These are phyloP conservation scores for Verticillium isaacii DNA, from an alignment of 2,329 filamentous ascomycete genomes.

Conservation along the genomic window DNA sequence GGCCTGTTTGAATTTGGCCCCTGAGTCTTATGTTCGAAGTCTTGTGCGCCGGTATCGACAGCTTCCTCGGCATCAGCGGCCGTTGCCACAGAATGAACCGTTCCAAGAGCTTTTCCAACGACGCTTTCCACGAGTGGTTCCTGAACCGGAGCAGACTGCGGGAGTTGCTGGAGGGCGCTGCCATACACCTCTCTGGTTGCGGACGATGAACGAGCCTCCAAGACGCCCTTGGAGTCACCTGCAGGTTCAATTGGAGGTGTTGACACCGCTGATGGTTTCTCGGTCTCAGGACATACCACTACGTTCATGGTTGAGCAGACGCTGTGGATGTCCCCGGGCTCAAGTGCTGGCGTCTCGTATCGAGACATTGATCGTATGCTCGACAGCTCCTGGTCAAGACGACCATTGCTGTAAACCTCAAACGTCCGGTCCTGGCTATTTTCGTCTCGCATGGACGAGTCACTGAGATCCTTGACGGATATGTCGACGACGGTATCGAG, in stretches of 20 bases:
- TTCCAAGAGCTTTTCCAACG: neutral
- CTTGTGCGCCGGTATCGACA: neutral
- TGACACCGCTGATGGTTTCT: neutral
- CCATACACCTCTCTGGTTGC: neutral
- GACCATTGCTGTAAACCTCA: neutral
- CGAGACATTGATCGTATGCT: neutral
- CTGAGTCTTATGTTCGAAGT: neutral
- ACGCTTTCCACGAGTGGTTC: neutral
- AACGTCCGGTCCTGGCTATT: neutral
- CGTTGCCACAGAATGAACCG: neutral
- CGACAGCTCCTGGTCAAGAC: neutral
- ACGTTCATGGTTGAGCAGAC: neutral
- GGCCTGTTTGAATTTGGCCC: neutral
- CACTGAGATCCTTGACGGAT: constrained; percentile 11
- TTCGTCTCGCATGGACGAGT: constrained; percentile 6
- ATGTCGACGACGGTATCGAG: constrained; percentile 11
- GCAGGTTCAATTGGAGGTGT: neutral
- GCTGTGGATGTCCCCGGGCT: neutral
- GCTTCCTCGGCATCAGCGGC: neutral
- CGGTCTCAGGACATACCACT: neutral
- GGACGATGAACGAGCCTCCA: neutral
- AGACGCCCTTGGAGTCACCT: too few relatives aligned
- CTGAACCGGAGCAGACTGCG: neutral
- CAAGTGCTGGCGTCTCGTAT: neutral
- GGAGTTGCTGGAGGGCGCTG: neutral